Percentiles rank a stretch among this genome's conserved stretches.
phyloP scores from a whole-genome alignment of 768 basidiomycete species.

The Leccinum rimulosum region DNA sequence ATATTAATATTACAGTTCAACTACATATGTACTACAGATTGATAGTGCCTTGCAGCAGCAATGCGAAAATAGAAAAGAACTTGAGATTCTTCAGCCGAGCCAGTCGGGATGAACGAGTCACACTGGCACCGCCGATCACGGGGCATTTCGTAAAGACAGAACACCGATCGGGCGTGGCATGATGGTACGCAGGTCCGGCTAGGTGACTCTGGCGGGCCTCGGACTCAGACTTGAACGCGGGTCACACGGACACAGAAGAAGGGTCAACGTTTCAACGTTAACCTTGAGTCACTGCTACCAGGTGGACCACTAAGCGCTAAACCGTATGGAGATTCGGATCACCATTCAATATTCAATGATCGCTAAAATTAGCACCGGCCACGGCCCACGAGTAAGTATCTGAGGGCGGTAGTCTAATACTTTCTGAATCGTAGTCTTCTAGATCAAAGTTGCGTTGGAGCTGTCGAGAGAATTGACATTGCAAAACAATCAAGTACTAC shows the following conservation, averaged over 20 bases:
- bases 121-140: slow-evolving; percentile 24
- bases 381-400: background rate
- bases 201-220: too few species aligned
- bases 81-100: slow-evolving; percentile 12
- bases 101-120: slow-evolving; percentile 9
- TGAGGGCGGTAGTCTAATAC: background rate
- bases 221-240: too few species aligned
- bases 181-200: too few species aligned
- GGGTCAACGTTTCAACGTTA: too few species aligned
- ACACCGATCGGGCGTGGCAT: background rate
- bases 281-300: too few species aligned
- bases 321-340: too few species aligned
- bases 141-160: slow-evolving; percentile 9
- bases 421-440: too few species aligned
- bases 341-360: background rate
- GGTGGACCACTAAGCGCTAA: too few species aligned
- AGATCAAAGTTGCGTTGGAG: background rate
- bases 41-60: too few species aligned
- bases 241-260: too few species aligned
- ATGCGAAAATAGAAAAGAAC: slow-evolving; percentile 2
- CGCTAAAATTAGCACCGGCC: background rate
- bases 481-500: background rate
- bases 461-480: background rate
- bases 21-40: background rate
- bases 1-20: background rate